These are phyloP conservation scores for Colletotrichum noveboracense DNA, from an alignment of 2,329 filamentous ascomycete species.

Conservation along the genomic window DNA sequence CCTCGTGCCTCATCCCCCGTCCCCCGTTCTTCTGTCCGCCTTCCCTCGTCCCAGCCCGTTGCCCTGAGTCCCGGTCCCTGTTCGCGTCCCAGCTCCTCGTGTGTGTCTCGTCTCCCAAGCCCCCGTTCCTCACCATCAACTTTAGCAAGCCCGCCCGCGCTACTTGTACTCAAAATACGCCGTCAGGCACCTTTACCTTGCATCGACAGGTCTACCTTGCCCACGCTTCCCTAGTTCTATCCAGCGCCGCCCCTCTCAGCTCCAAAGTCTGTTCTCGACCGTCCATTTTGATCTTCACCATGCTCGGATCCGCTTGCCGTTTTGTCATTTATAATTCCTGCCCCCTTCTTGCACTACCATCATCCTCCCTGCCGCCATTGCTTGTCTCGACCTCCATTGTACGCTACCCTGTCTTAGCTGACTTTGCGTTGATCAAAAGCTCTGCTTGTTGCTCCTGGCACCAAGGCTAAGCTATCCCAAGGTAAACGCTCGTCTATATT, in stretches of 20 bases:
- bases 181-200: not conserved
- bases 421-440: not conserved
- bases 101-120: not conserved
- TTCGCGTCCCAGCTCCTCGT: not conserved
- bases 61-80: not conserved
- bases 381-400: not conserved
- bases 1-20: not conserved
- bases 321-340: constrained; percentile 5
- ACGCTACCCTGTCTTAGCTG: not conserved
- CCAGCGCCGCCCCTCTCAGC: not conserved
- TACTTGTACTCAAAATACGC: not conserved
- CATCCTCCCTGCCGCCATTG: not conserved
- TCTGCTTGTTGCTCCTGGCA: not conserved
- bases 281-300: constrained; percentile 1
- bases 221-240: not conserved
- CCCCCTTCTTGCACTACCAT: not conserved
- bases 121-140: not conserved
- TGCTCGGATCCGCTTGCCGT: constrained; percentile 15
- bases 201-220: not conserved
- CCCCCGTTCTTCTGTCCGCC: not conserved
- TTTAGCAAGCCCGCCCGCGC: not conserved
- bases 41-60: not conserved
- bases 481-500: not conserved
- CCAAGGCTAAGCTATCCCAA: not conserved
- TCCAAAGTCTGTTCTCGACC: constrained; percentile 18